A percentile compares a stretch with the other conserved stretches of the same genome.
These are phyloP conservation scores for Mitragyna speciosa DNA, from an alignment of 257 asterid species.

Conservation along the genomic window DNA sequence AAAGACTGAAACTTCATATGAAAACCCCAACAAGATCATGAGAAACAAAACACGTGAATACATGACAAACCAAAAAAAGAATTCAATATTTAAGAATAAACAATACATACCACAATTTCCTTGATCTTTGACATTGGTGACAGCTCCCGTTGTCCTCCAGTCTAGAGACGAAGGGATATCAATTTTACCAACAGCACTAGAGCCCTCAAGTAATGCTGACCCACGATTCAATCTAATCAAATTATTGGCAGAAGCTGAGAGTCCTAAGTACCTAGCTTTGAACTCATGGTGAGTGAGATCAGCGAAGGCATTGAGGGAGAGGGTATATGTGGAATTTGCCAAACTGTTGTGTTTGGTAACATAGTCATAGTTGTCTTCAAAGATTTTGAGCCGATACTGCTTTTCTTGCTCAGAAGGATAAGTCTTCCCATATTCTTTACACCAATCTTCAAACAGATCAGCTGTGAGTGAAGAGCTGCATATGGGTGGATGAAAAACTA, in stretches of 20 bases:
- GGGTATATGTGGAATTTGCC: conserved; percentile 59
- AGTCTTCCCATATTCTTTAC: conserved; percentile 54
- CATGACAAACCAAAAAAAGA: neutral
- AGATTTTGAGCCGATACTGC: conserved; percentile 50
- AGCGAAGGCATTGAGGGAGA: conserved; percentile 76
- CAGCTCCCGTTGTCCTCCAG: conserved; percentile 91
- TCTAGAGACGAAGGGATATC: conserved; percentile 67
- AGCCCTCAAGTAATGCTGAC: conserved; percentile 25
- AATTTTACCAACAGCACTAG: conserved; percentile 28
- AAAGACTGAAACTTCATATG: neutral
- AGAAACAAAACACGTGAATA: neutral
- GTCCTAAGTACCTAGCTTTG: conserved; percentile 67
- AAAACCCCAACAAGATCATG: neutral
- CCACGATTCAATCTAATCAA: conserved; percentile 57
- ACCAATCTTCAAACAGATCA: conserved; percentile 73
- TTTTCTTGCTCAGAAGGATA: conserved; percentile 73
- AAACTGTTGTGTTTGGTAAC: conserved; percentile 49
- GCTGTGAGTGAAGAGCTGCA: conserved; percentile 48
- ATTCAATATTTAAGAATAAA: neutral
- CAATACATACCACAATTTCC: conserved; percentile 74
- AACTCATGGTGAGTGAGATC: conserved; percentile 89
- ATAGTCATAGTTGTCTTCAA: conserved; percentile 56
- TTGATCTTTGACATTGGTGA: conserved; percentile 84
- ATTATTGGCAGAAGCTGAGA: conserved; percentile 48
- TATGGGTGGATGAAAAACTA: conserved; percentile 33